These are phyloP conservation scores for Nakataea oryzae DNA, from an alignment of 2,329 filamentous ascomycete species.

Conservation along the genomic window DNA sequence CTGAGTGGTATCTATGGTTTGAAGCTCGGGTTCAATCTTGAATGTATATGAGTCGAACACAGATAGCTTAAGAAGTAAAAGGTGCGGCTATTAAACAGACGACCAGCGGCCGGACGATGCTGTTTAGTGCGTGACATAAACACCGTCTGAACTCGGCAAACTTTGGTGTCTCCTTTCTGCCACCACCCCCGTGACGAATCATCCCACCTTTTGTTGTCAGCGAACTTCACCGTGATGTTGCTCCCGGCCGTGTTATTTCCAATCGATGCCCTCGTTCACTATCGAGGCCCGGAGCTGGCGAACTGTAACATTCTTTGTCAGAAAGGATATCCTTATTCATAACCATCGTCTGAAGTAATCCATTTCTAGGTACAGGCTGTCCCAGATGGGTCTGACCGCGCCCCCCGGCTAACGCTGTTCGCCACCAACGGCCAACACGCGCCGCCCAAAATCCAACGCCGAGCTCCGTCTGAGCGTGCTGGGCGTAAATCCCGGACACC, in stretches of 20 bases:
- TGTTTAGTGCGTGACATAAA: neutral
- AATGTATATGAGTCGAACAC: no score
- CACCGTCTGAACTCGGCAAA: neutral
- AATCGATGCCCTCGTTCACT: neutral
- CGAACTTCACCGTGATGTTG: neutral
- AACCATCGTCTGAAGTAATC: neutral
- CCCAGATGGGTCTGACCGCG: neutral
- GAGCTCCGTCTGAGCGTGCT: neutral
- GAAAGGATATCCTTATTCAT: neutral
- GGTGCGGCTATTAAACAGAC: neutral
- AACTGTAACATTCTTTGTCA: neutral
- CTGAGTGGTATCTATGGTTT: no score
- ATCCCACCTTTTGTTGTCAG: neutral
- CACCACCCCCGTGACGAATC: neutral
- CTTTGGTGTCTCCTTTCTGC: neutral
- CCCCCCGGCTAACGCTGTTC: neutral
- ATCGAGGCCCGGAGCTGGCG: neutral
- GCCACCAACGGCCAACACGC: neutral
- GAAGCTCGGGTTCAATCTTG: no score
- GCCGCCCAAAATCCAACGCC: neutral
- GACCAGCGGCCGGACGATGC: neutral
- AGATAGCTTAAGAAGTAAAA: no score
- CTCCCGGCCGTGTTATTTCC: neutral
- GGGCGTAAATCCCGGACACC: neutral
- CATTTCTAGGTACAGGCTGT: neutral